Conservation (phyloP, 2,329 filamentous ascomycete genomes). For the Talaromyces sp. region DNA sequence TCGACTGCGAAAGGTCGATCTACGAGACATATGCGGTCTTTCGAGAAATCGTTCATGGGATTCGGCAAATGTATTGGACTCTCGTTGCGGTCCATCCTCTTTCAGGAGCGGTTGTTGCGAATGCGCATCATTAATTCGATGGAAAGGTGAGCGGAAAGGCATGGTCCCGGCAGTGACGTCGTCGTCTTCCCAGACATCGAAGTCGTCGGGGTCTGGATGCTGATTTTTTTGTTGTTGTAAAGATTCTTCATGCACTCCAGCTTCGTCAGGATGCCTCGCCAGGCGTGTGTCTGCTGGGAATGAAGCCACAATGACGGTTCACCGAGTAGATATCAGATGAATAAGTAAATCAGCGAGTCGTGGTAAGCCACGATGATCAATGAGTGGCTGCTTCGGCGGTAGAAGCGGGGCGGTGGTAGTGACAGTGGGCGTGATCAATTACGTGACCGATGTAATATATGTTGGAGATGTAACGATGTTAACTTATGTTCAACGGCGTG, state of each 20-base stretch:
- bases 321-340: background rate
- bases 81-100: constrained; percentile 40
- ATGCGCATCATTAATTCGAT: constrained; percentile 47
- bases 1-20: constrained; percentile 71
- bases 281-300: constrained; percentile 7
- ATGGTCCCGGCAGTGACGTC: constrained; percentile 38
- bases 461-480: background rate
- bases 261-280: constrained; percentile 7
- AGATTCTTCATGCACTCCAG: background rate
- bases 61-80: constrained; percentile 29
- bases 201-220: constrained; percentile 8
- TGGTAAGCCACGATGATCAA: constrained; percentile 1
- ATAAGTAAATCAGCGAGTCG: background rate
- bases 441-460: background rate
- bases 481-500: background rate
- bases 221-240: background rate
- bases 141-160: constrained; percentile 46
- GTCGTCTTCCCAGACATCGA: constrained; percentile 9
- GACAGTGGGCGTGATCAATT: background rate
- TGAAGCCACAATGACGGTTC: constrained; percentile 18
- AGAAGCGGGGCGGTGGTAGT: background rate
- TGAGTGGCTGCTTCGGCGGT: constrained; percentile 2
- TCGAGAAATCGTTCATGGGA: constrained; percentile 36
- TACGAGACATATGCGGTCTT: constrained; percentile 46
- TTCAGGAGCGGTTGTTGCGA: constrained; percentile 55